A percentile compares a stretch with the other conserved stretches of the same genome.
Evolutionary conservation across 371 early-diverging fungal species (phyloP).

Genomic region (Dinochytrium kinnereticum): DNA sequence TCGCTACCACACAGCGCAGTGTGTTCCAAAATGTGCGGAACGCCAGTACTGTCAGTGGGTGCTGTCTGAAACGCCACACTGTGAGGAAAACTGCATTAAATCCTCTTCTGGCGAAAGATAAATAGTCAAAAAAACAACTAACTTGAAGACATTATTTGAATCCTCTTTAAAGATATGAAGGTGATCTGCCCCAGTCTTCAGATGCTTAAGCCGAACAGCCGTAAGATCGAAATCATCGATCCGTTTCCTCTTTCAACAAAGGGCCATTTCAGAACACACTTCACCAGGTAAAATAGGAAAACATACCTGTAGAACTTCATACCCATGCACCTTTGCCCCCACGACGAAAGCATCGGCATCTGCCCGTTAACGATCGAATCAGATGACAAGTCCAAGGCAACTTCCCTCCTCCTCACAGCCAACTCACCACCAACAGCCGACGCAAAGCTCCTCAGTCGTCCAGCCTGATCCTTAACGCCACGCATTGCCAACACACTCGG

Average conservation of each 20-base stretch:
- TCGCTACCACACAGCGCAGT: conserved; percentile 90
- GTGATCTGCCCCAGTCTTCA: conserved; percentile 83
- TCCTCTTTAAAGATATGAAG: conserved; percentile 88
- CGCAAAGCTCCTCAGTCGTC: not conserved
- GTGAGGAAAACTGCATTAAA: not conserved
- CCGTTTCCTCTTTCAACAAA: conserved; percentile 21
- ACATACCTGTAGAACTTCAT: conserved; percentile 25
- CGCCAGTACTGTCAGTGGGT: conserved; percentile 81
- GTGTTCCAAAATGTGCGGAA: conserved; percentile 96
- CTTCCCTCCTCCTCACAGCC: not conserved
- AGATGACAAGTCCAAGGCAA: not conserved
- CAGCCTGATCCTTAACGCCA: no score
- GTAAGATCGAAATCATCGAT: conserved; percentile 73
- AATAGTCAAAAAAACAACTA: not conserved
- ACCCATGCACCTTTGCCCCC: conserved; percentile 24
- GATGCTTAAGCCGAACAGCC: conserved; percentile 71
- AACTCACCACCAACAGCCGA: not conserved
- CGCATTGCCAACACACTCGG: no score
- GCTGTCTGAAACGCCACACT: conserved; percentile 90
- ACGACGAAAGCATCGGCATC: not conserved
- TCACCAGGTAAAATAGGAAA: not conserved
- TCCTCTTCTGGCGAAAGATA: not conserved
- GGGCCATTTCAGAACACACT: not conserved
- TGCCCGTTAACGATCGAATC: not conserved
- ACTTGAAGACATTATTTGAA: conserved; percentile 86